phyloP scores from a whole-genome alignment of 2,329 filamentous ascomycete species.

The Botryotinia convoluta region DNA sequence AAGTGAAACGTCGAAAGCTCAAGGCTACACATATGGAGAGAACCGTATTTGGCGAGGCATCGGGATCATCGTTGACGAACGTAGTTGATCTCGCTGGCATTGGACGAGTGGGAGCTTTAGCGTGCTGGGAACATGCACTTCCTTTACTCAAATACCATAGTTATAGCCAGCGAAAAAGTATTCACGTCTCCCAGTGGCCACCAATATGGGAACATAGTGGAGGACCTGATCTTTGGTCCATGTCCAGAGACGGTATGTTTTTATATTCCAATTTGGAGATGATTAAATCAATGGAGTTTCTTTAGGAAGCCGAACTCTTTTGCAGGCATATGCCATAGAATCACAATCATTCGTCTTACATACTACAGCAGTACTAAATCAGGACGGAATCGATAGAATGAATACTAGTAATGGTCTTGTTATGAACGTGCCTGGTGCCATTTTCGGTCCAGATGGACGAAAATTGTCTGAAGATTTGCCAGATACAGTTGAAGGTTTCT shows the following conservation, averaged over 20 bases:
- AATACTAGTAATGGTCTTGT: conserved; percentile 27
- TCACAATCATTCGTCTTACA: conserved; percentile 55
- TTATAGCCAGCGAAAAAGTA: conserved; percentile 48
- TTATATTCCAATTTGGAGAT: not conserved
- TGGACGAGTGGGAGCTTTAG: conserved; percentile 52
- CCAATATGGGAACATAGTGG: conserved; percentile 51
- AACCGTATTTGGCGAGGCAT: conserved; percentile 53
- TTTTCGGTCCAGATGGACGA: conserved; percentile 53
- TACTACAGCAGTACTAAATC: conserved; percentile 52
- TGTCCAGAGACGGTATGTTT: conserved; percentile 32
- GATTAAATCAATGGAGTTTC: not conserved
- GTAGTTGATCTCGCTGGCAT: conserved; percentile 49
- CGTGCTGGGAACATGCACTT: conserved; percentile 52
- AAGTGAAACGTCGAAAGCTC: conserved; percentile 47
- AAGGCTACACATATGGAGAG: conserved; percentile 46
- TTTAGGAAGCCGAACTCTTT: conserved; percentile 45
- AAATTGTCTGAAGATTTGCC: conserved; percentile 42
- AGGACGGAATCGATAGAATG: not conserved
- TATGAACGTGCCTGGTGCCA: conserved; percentile 48
- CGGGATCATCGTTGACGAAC: conserved; percentile 52
- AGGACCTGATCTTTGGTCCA: conserved; percentile 28
- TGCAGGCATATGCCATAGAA: conserved; percentile 56
- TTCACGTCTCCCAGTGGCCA: conserved; percentile 57
- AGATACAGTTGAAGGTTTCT: conserved; percentile 53
- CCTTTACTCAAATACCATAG: conserved; percentile 53